A percentile compares a stretch with the other conserved stretches of the same genome.
phyloP scores from a whole-genome alignment of 1,284 basidiomycete genomes.

The Mycosarcoma mackinlayi region DNA sequence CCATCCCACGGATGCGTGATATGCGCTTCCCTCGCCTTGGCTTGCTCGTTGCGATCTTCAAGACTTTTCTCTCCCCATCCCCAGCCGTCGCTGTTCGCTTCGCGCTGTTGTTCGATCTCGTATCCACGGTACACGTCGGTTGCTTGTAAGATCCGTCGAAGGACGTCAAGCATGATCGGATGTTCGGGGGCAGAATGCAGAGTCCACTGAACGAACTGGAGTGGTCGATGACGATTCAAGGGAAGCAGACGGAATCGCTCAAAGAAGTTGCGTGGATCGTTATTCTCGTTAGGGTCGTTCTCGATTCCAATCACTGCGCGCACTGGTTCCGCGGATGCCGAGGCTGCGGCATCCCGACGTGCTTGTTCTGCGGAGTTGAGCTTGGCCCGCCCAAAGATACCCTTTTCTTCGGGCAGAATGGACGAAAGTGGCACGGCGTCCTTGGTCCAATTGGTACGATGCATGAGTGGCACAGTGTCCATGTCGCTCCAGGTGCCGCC shows the following conservation, averaged over 20 bases:
- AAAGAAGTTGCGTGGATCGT: conserved; percentile 29
- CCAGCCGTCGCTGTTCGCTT: conserved; percentile 36
- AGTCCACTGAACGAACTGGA: conserved; percentile 53
- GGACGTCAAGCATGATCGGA: conserved; percentile 48
- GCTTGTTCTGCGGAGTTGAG: neutral
- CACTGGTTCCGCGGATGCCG: conserved; percentile 18
- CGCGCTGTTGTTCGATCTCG: conserved; percentile 31
- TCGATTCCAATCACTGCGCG: conserved; percentile 51
- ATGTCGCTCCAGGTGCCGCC: conserved; percentile 56
- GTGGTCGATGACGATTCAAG: conserved; percentile 30
- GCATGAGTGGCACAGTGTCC: conserved; percentile 53
- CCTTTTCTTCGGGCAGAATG: conserved; percentile 16
- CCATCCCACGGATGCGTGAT: conserved; percentile 34
- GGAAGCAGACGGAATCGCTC: conserved; percentile 37
- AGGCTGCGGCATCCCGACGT: neutral
- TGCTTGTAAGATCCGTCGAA: conserved; percentile 35
- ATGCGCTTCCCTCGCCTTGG: conserved; percentile 12
- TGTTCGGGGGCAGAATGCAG: conserved; percentile 40
- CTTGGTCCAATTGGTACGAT: conserved; percentile 38
- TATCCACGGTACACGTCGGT: conserved; percentile 32
- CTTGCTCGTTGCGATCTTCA: conserved; percentile 23
- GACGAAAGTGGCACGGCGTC: conserved; percentile 34
- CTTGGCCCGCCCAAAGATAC: conserved; percentile 23
- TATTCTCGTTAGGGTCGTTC: conserved; percentile 40
- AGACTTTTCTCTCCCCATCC: conserved; percentile 33